phyloP scores from a whole-genome alignment of 139 green algal genomes.

The Tetraselmis chui region DNA sequence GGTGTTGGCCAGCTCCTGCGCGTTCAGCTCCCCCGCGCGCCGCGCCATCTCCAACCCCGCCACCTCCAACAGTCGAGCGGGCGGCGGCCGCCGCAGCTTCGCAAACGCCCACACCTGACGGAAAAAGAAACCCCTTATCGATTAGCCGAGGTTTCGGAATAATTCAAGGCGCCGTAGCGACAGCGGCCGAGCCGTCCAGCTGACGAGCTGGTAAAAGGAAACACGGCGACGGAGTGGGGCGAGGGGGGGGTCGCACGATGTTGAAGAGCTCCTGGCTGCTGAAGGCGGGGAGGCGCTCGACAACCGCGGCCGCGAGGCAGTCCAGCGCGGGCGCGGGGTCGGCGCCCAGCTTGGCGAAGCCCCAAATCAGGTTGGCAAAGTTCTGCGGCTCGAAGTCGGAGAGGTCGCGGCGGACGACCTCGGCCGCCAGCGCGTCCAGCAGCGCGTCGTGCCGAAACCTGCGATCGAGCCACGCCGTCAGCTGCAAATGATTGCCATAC shows the following conservation, averaged over 20 bases:
- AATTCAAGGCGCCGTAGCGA: too few relatives aligned
- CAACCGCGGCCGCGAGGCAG: neutral
- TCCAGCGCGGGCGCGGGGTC: neutral
- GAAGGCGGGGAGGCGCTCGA: neutral
- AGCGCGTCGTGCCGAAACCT: neutral
- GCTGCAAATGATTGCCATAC: too few relatives aligned
- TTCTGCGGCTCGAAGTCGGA: slow-evolving; percentile 7
- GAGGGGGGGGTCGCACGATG: neutral
- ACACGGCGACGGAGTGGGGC: neutral
- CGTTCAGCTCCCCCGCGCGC: neutral
- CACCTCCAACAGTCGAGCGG: neutral
- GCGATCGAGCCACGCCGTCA: too few relatives aligned
- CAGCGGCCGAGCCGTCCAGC: too few relatives aligned
- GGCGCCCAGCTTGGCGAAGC: slow-evolving; percentile 6
- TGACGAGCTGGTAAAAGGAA: too few relatives aligned
- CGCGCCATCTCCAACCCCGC: neutral
- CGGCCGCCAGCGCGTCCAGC: neutral
- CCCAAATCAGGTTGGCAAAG: slow-evolving; percentile 15
- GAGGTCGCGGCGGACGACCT: neutral
- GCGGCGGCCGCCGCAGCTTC: neutral
- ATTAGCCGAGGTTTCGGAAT: too few relatives aligned
- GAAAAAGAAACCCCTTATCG: too few relatives aligned
- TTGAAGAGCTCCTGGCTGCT: slow-evolving; percentile 3
- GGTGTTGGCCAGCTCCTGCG: neutral
- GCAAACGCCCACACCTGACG: neutral